These are phyloP conservation scores for Singerocomus rubriflavus DNA, from an alignment of 1,284 basidiomycete species.

Conservation along the genomic window DNA sequence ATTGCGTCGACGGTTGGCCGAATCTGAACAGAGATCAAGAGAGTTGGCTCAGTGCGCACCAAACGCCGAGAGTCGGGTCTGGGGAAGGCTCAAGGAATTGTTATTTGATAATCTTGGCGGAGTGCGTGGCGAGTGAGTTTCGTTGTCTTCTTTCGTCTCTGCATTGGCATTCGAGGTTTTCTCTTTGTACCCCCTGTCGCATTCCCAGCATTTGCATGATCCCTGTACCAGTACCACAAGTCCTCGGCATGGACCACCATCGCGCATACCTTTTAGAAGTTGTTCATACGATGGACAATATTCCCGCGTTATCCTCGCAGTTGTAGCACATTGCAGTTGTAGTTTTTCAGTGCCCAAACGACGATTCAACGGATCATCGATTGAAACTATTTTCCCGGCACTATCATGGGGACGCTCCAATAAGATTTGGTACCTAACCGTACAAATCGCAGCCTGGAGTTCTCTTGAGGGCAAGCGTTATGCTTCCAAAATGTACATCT, in stretches of 20 bases:
- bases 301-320: conserved; percentile 17
- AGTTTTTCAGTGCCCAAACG: conserved; percentile 11
- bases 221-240: conserved; percentile 20
- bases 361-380: conserved; percentile 3
- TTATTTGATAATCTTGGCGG: conserved; percentile 29
- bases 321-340: conserved; percentile 24
- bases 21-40: conserved; percentile 23
- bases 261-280: conserved; percentile 21
- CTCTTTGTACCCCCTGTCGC: conserved; percentile 18
- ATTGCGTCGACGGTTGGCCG: conserved; percentile 23
- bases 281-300: conserved; percentile 17
- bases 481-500: conserved; percentile 19
- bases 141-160: conserved; percentile 1
- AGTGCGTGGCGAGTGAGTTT: conserved; percentile 21
- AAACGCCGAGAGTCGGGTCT: conserved; percentile 22
- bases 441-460: conserved; percentile 14
- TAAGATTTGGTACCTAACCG: conserved; percentile 4
- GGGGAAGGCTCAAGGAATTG: conserved; percentile 31
- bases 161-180: conserved; percentile 9
- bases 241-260: conserved; percentile 24
- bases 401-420: neutral
- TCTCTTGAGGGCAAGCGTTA: conserved; percentile 2
- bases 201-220: conserved; percentile 25
- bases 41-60: conserved; percentile 17
- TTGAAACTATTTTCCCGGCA: conserved; percentile 3